Percentiles rank a stretch among this genome's conserved stretches.
Conservation (phyloP, 1,139 yeast species). For the Suhomyces coccinellae region DNA sequence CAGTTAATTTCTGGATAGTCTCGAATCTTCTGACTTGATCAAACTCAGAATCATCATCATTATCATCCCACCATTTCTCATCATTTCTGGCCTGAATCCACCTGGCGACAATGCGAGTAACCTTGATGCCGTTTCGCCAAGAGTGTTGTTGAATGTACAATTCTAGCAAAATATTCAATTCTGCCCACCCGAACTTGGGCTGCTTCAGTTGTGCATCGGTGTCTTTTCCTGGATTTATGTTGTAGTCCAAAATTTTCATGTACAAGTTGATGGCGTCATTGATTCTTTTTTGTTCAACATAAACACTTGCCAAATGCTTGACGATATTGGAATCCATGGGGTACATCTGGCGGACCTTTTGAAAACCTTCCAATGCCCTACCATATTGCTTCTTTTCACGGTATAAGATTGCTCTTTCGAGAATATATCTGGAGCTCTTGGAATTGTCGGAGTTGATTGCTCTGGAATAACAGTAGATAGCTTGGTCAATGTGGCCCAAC, state of each 20-base stretch:
- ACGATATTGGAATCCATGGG: conserved; percentile 66
- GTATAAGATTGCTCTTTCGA: conserved; percentile 65
- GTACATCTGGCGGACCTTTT: conserved; percentile 55
- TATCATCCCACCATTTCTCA: conserved; percentile 85
- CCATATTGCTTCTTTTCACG: conserved; percentile 63
- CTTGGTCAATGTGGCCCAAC: conserved; percentile 74
- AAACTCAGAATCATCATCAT: conserved; percentile 75
- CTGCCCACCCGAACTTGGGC: conserved; percentile 79
- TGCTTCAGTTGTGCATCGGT: conserved; percentile 24
- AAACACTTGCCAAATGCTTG: conserved; percentile 73
- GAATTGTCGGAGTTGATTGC: conserved; percentile 59
- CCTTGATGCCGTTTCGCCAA: conserved; percentile 62
- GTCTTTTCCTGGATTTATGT: conserved; percentile 31
- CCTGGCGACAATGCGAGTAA: conserved; percentile 70
- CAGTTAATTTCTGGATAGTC: conserved; percentile 19
- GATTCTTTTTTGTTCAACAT: conserved; percentile 71
- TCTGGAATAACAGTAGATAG: conserved; percentile 75
- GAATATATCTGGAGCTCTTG: conserved; percentile 53
- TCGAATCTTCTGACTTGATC: conserved; percentile 60
- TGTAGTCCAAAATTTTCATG: conserved; percentile 61
- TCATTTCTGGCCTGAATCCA: conserved; percentile 75
- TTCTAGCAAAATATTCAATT: conserved; percentile 80
- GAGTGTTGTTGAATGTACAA: conserved; percentile 68
- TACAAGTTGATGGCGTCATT: conserved; percentile 83
- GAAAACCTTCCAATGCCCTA: conserved; percentile 75